Percentiles rank a stretch among this genome's conserved stretches.
Evolutionary conservation across 257 asterid genomes (phyloP).

Genomic region (Solanum arcanum): DNA sequence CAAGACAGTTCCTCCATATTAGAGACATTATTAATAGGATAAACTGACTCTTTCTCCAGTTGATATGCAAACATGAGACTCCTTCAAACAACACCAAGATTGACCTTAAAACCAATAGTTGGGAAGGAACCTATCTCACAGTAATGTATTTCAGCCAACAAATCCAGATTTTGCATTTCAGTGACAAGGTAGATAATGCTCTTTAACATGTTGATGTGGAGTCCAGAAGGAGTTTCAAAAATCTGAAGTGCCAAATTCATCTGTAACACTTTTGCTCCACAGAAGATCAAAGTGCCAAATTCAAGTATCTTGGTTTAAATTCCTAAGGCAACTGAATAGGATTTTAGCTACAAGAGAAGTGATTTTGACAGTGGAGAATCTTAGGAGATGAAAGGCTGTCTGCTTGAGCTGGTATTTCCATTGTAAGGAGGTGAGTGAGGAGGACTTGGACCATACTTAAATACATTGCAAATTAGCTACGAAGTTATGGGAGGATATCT

Average conservation of each 20-base stretch:
- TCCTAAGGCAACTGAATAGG: background rate
- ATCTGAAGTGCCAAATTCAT: background rate
- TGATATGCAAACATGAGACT: too few relatives aligned
- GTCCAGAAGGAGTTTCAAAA: background rate
- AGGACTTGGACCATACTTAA: background rate
- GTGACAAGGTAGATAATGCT: background rate
- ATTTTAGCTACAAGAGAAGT: background rate
- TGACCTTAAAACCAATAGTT: background rate
- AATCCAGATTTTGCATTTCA: background rate
- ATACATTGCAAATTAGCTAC: background rate
- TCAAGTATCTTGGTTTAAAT: background rate
- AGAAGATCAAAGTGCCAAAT: background rate
- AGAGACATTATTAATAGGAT: too few relatives aligned
- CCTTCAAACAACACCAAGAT: too few relatives aligned
- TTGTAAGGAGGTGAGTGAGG: background rate
- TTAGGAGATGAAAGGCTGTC: background rate
- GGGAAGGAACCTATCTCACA: background rate
- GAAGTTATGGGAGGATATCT: background rate
- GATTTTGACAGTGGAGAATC: background rate
- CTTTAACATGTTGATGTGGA: background rate
- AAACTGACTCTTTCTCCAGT: too few relatives aligned
- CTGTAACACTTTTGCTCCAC: background rate
- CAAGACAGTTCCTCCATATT: too few relatives aligned
- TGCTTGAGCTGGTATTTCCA: background rate
- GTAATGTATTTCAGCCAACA: background rate